A percentile compares a stretch with the other conserved stretches of the same genome.
Evolutionary conservation across 257 asterid species (phyloP).

Genomic region (Agastache rugosa): DNA sequence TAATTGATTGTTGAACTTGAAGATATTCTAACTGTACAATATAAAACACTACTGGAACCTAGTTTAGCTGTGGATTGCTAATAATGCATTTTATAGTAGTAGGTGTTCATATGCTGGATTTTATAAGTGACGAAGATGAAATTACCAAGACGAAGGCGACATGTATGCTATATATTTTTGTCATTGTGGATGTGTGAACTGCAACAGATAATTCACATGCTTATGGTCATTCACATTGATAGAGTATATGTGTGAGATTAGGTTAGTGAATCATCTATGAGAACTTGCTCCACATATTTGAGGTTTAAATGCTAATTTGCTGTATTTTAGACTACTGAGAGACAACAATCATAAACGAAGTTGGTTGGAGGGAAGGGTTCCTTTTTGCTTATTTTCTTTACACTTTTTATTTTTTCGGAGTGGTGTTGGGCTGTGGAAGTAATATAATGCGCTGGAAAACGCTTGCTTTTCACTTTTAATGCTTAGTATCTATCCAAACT

Average conservation of each 20-base stretch:
- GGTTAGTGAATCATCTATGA: conserved; percentile 1
- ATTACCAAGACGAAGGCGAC: not conserved
- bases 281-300: not conserved
- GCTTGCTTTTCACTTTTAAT: conserved; percentile 6
- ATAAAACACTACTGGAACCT: not conserved
- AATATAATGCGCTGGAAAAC: not conserved
- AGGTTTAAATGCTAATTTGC: not conserved
- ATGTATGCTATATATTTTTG: not conserved
- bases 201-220: not conserved
- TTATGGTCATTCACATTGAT: conserved; percentile 1
- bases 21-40: no score
- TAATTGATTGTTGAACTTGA: not conserved
- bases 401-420: not conserved
- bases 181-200: conserved; percentile 5
- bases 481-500: conserved; percentile 19
- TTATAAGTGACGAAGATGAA: not conserved
- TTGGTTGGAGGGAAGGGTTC: not conserved
- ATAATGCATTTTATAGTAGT: conserved; percentile 12
- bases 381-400: not conserved
- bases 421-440: not conserved
- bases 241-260: conserved; percentile 15
- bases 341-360: not conserved
- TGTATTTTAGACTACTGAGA: not conserved
- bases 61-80: conserved; percentile 10
- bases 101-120: not conserved